phyloP scores from a whole-genome alignment of 2,329 filamentous ascomycete species.

The Grosmannia huntii region DNA sequence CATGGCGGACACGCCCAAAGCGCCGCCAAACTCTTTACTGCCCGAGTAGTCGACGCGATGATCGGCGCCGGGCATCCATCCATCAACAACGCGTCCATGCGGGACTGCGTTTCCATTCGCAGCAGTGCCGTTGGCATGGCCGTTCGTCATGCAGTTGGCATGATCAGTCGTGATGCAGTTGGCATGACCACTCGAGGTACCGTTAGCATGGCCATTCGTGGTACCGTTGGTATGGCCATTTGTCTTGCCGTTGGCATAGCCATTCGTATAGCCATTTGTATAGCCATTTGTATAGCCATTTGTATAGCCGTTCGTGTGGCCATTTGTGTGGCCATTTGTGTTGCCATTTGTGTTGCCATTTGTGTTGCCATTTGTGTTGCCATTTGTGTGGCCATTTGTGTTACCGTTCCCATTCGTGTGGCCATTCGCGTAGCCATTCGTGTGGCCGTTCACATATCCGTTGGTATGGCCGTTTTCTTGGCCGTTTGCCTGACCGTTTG shows the following conservation, averaged over 20 bases:
- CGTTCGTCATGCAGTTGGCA: slow-evolving; percentile 7
- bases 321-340: slow-evolving; percentile 12
- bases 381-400: slow-evolving; percentile 19
- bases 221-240: neutral
- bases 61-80: slow-evolving; percentile 47
- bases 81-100: slow-evolving; percentile 29
- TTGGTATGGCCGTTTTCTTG: neutral
- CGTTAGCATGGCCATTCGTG: neutral
- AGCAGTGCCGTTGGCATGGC: slow-evolving; percentile 14
- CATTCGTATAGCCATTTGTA: no score
- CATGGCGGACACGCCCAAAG: slow-evolving; percentile 64
- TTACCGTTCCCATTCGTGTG: slow-evolving; percentile 11
- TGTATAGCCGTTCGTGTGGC: slow-evolving; percentile 6
- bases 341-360: slow-evolving; percentile 14
- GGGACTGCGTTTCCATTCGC: slow-evolving; percentile 18
- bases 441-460: neutral
- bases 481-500: slow-evolving; percentile 11
- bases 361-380: slow-evolving; percentile 16
- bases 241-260: slow-evolving; percentile 15
- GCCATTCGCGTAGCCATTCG: slow-evolving; percentile 19
- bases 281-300: neutral
- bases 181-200: slow-evolving; percentile 2
- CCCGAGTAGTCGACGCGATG: slow-evolving; percentile 51
- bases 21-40: slow-evolving; percentile 76
- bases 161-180: slow-evolving; percentile 7